Base-by-base conservation (phyloP, 495 filamentous ascomycete genomes). In the Talaromyces stipitatus region DNA sequence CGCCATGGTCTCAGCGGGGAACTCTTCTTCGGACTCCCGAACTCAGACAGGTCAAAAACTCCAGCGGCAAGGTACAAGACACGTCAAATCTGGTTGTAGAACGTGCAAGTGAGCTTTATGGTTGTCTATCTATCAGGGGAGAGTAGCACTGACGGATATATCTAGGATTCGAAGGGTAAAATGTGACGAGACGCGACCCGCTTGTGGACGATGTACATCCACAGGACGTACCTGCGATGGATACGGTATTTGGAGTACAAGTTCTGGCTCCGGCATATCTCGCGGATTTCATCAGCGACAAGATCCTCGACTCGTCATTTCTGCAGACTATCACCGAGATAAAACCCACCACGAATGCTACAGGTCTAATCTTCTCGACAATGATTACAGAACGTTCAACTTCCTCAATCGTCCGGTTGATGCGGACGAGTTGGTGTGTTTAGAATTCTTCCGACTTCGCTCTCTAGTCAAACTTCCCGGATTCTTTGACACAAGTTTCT, bases 401-500 rank as follows among this genome's bases (percentile, higher is more conserved):
- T n/a, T n/a, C n/a, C n/a, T 47, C 7, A n/a, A n/a, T 26, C 18
- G 9, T 4, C 20, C 11, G 24, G 43, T 47, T 1, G 43, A 47
- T 26, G 43, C 43, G 6, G 51, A 54, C 4, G 51, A 54, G 32
- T 12, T 33, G 5, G 22, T 30, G 5, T 85, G 78, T 57, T 85
- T 86, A 53, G 77, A 85, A 60, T 73, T 85, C 52, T 85, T 87
- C 59, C 75, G 76, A 36, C 72, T 74, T 36, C 78, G 78, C 30
- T 85, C 82, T 0, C 74, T 80, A 0, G 74, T 67, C 52, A 83
- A 87, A 59, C 69, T 88, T 26, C 80, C 83, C 1, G 84, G 85
- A 2, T 83, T 82, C 61, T 87, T 85, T 54, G 71, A 78, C 53
- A 85, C 82, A 1, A 78, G 76, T 0, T 60, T 63, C 26, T 63